These are phyloP conservation scores for Pythium volutum DNA, from an alignment of 352 stramenopile genomes.

Conservation along the genomic window DNA sequence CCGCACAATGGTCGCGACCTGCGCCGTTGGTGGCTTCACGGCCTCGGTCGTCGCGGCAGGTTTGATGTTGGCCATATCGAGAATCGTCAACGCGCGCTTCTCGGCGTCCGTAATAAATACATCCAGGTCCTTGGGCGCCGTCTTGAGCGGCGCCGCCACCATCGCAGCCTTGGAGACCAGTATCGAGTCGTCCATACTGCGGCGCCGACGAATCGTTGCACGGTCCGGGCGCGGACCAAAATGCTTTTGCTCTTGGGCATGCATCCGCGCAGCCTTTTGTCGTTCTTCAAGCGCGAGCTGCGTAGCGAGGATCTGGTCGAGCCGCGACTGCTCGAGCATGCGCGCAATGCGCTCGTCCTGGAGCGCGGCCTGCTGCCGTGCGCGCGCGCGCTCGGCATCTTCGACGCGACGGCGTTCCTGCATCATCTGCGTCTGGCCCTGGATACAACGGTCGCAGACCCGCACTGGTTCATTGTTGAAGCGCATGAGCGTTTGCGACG, in stretches of 20 bases:
- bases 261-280: constrained; percentile 41
- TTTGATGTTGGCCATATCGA: constrained; percentile 27
- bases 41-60: constrained; percentile 1
- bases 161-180: neutral
- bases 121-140: constrained; percentile 38
- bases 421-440: constrained; percentile 72
- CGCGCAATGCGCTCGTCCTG: constrained; percentile 67
- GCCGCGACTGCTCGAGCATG: constrained; percentile 43
- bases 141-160: constrained; percentile 25
- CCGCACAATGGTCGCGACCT: constrained; percentile 19
- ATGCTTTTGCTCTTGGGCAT: constrained; percentile 54
- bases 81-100: constrained; percentile 46
- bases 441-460: constrained; percentile 78
- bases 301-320: constrained; percentile 48
- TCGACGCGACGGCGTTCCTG: constrained; percentile 62
- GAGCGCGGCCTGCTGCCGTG: constrained; percentile 61
- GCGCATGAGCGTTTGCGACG: constrained; percentile 52
- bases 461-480: constrained; percentile 81
- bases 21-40: constrained; percentile 6
- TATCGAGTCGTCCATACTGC: constrained; percentile 53
- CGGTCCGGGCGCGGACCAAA: constrained; percentile 50
- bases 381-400: constrained; percentile 68
- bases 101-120: constrained; percentile 59
- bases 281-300: constrained; percentile 34
- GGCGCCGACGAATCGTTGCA: constrained; percentile 34